Conservation (phyloP, 257 asterid species). For the Solanum habrochaites region DNA sequence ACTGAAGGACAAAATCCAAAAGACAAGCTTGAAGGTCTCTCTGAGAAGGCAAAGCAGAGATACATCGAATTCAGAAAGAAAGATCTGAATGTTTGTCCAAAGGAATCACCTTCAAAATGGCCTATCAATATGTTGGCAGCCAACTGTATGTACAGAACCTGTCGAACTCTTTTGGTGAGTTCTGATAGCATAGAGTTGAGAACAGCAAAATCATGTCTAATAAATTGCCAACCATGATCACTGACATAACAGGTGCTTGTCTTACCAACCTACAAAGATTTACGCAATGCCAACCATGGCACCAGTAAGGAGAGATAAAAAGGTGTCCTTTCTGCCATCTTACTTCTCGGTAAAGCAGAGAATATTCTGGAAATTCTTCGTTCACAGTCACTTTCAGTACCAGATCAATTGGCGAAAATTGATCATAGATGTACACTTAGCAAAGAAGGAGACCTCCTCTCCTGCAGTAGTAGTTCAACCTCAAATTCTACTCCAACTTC, state of each 20-base stretch:
- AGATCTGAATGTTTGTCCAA: constrained; percentile 13
- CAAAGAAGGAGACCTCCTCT: constrained; percentile 17
- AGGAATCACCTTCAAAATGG: constrained; percentile 46
- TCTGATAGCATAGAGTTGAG: constrained; percentile 9
- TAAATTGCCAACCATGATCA: constrained; percentile 31
- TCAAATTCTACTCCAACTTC: constrained; percentile 2
- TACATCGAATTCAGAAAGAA: constrained; percentile 28
- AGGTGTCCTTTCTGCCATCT: constrained; percentile 28
- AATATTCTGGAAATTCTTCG: constrained; percentile 51
- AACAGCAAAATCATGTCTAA: constrained; percentile 26
- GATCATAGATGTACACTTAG: constrained; percentile 46
- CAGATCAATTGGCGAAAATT: constrained; percentile 28
- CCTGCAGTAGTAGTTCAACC: constrained; percentile 1
- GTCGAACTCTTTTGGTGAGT: constrained; percentile 42
- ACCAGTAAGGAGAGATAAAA: constrained; percentile 43
- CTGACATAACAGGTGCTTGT: constrained; percentile 60
- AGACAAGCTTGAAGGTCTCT: constrained; percentile 35
- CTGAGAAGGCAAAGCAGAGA: constrained; percentile 38
- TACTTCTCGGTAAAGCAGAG: constrained; percentile 51
- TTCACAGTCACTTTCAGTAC: constrained; percentile 21
- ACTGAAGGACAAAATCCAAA: constrained; percentile 19
- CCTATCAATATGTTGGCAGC: constrained; percentile 53
- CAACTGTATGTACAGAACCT: constrained; percentile 61
- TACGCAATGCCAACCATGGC: constrained; percentile 38
- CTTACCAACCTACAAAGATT: constrained; percentile 48